Base-by-base conservation (phyloP, 208 protist genomes). In the Borovskyia barvae region DNA sequence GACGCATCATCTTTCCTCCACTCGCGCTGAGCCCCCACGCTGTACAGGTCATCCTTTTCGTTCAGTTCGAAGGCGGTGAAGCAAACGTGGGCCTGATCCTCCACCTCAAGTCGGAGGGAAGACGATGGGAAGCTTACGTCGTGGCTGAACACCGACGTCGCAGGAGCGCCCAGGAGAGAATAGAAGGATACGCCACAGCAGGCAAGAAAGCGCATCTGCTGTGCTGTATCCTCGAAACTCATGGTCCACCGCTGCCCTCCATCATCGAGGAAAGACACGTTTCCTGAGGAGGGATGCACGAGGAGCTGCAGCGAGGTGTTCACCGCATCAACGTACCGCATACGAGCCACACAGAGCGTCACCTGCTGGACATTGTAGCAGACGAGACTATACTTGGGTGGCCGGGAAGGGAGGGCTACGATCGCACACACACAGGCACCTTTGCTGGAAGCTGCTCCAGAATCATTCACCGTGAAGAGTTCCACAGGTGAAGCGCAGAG, bases 181-280 rank as follows among this genome's bases (percentile, higher is more conserved):
- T 88, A 94, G 47, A 85, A 66, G 5, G 87, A 75, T n/a, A 81
- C 72, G 1, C 72, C 82, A 19, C 90, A 48, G 26, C 77, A 71
- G 0, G 84, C 84, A 14, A 87, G 30, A 54, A 92, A 81, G 22
- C 71, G 54, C 0, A 67, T 55, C n/a, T 70, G 46, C 32, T 81
- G 68, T 17, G 47, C 69, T 5, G 33, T 59, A 33, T 80, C 76
- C 2, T 61, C 42, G 50, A 90, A 87, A 51, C 79, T 64, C 25
- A 76, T 40, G 20, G 61, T 87, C 82, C 84, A 90, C 9, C 75
- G 72, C 37, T 77, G 52, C 7, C 66, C 67, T 0, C 48, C 54
- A 42, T 80, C 79, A 48, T 94, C 87, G 6, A 59, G 71, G 70
- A 94, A 92, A 41, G 71, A 83, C 12, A 81, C 70, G 66, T 94